These are phyloP conservation scores for Fusarium tricinctum DNA, from an alignment of 2,329 filamentous ascomycete genomes.

Conservation along the genomic window DNA sequence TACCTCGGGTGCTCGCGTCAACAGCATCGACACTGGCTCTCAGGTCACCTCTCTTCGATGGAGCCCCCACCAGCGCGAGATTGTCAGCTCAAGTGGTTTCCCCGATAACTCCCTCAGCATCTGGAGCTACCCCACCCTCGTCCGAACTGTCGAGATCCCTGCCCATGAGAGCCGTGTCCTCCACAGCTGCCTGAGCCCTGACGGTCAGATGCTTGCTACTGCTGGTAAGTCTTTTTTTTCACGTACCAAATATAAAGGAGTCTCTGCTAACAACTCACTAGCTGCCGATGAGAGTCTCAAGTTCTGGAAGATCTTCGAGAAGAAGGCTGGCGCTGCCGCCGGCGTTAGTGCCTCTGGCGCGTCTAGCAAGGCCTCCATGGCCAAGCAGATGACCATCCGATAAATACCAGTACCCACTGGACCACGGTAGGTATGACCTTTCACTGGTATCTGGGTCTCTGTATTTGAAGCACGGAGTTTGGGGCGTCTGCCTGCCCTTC, in stretches of 20 bases:
- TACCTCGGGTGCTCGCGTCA: slow-evolving; percentile 95
- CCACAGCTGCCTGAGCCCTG: slow-evolving; percentile 96
- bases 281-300: slow-evolving; percentile 97
- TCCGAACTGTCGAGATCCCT: slow-evolving; percentile 97
- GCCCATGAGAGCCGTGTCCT: slow-evolving; percentile 97
- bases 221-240: slow-evolving; percentile 70
- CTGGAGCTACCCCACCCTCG: slow-evolving; percentile 97
- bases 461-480: slow-evolving; percentile 69
- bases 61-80: slow-evolving; percentile 97
- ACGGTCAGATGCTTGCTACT: slow-evolving; percentile 97
- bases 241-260: neutral
- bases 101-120: slow-evolving; percentile 99
- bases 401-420: slow-evolving; percentile 61
- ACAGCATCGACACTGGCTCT: slow-evolving; percentile 98
- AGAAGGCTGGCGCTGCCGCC: slow-evolving; percentile 84
- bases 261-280: slow-evolving; percentile 49
- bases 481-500: slow-evolving; percentile 59
- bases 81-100: slow-evolving; percentile 97
- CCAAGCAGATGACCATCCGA: slow-evolving; percentile 95
- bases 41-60: slow-evolving; percentile 97
- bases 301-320: slow-evolving; percentile 99
- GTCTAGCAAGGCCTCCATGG: slow-evolving; percentile 84
- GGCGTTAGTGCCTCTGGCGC: slow-evolving; percentile 75
- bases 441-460: slow-evolving; percentile 60
- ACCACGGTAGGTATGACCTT: slow-evolving; percentile 64